Conservation (phyloP, 176 grass and related monocot species). For the Triticum urartu region DNA sequence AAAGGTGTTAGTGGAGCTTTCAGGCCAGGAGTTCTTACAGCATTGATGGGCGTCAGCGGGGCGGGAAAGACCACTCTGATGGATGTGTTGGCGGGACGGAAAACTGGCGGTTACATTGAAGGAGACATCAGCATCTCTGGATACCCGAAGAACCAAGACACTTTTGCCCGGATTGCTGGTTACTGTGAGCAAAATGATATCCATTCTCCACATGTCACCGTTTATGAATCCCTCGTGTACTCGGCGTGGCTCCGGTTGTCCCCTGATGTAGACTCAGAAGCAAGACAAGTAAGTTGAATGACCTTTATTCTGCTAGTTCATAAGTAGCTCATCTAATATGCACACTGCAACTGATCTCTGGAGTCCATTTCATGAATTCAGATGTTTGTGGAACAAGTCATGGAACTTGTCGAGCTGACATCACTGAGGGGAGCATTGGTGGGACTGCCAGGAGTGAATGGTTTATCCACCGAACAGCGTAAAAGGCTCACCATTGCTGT, state of each 20-base stretch:
- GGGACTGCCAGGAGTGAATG: slow-evolving; percentile 88
- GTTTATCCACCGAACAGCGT: slow-evolving; percentile 83
- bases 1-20: slow-evolving; percentile 92
- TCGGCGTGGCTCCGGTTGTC: slow-evolving; percentile 92
- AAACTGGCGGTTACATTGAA: slow-evolving; percentile 88
- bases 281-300: slow-evolving; percentile 63
- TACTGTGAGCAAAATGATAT: slow-evolving; percentile 98
- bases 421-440: slow-evolving; percentile 74
- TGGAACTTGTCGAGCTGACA: slow-evolving; percentile 84
- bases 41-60: slow-evolving; percentile 92
- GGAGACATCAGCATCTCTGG: slow-evolving; percentile 86
- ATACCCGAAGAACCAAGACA: slow-evolving; percentile 95
- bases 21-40: slow-evolving; percentile 90
- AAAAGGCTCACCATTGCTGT: slow-evolving; percentile 95
- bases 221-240: slow-evolving; percentile 93
- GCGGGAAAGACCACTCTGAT: slow-evolving; percentile 94
- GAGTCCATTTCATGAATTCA: slow-evolving; percentile 32
- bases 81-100: slow-evolving; percentile 90
- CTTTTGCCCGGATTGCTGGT: slow-evolving; percentile 86
- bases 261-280: slow-evolving; percentile 60
- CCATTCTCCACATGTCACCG: slow-evolving; percentile 91
- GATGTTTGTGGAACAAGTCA: slow-evolving; percentile 92
- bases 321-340: neutral
- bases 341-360: neutral
- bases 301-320: neutral